Evolutionary conservation across 2,329 filamentous ascomycete genomes (phyloP).

Genomic region (Neophaeococcomyces aloes): DNA sequence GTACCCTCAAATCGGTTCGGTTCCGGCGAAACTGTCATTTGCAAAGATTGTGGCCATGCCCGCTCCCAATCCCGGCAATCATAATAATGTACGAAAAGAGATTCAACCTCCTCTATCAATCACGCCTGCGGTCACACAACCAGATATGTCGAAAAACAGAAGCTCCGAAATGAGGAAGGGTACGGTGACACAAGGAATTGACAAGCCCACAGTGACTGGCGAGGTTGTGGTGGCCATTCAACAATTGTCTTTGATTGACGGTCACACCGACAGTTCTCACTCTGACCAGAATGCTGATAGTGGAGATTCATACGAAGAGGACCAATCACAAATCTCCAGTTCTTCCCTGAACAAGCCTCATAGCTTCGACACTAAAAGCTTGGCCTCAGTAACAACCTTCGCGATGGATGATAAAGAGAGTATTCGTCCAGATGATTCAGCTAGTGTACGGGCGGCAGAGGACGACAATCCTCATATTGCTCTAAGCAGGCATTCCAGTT

Average conservation of each 20-base stretch:
- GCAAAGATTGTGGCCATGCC: constrained; percentile 50
- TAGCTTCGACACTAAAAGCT: constrained; percentile 87
- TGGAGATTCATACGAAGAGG: constrained; percentile 31
- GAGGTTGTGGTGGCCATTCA: constrained; percentile 15
- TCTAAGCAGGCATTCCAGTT: constrained; percentile 13
- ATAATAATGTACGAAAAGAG: constrained; percentile 15
- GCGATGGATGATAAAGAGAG: constrained; percentile 96
- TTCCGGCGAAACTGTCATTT: constrained; percentile 54
- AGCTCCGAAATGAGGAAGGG: too few relatives aligned
- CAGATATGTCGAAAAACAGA: too few relatives aligned
- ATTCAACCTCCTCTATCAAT: constrained; percentile 18
- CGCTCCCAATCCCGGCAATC: constrained; percentile 19
- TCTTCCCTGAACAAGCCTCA: constrained; percentile 64
- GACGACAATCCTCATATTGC: constrained; percentile 65
- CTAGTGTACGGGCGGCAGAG: constrained; percentile 80
- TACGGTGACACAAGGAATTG: too few relatives aligned
- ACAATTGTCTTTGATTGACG: constrained; percentile 14
- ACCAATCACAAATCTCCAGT: constrained; percentile 43
- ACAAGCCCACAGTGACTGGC: constrained; percentile 8
- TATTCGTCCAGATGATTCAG: constrained; percentile 85
- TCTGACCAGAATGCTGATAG: constrained; percentile 17
- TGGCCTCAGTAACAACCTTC: constrained; percentile 87
- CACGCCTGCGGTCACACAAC: constrained; percentile 10
- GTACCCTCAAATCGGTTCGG: constrained; percentile 20
- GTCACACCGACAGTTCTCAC: constrained; percentile 2